A percentile compares a stretch with the other conserved stretches of the same genome.
Evolutionary conservation across 2,329 filamentous ascomycete genomes (phyloP).

Genomic region (Fusarium sp.): DNA sequence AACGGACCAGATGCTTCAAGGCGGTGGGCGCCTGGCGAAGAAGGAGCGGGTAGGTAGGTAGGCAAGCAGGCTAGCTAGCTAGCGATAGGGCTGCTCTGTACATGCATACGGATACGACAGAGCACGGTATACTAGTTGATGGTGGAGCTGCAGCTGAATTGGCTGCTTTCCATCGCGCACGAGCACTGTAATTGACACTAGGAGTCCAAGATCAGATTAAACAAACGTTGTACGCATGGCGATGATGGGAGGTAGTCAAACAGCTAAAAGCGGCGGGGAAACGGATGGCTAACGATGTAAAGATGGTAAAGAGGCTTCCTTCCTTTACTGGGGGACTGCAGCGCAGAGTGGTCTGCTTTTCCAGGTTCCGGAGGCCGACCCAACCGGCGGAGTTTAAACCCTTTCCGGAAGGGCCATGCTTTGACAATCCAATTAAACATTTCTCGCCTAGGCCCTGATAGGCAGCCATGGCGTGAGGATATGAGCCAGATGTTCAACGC

Average conservation of each 20-base stretch:
- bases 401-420: conserved; percentile 14
- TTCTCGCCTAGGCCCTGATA: conserved; percentile 33
- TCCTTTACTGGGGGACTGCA: not conserved
- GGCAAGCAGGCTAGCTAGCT: no score
- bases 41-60: not conserved
- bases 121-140: conserved; percentile 1
- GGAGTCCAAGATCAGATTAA: not conserved
- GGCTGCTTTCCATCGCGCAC: not conserved
- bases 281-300: not conserved
- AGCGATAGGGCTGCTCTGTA: conserved; percentile 22
- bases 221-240: not conserved
- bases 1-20: conserved; percentile 18
- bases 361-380: conserved; percentile 29
- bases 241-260: not conserved
- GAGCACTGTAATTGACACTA: not conserved
- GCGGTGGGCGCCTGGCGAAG: conserved; percentile 26
- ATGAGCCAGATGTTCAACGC: not conserved
- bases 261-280: conserved; percentile 7
- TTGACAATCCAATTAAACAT: conserved; percentile 17
- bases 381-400: conserved; percentile 25
- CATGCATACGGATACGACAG: conserved; percentile 39
- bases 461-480: conserved; percentile 4
- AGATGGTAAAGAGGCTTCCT: conserved; percentile 1
- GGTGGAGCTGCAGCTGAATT: conserved; percentile 26
- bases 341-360: conserved; percentile 40